A percentile compares a stretch with the other conserved stretches of the same genome.
These are phyloP conservation scores for Cercospora sp. DNA, from an alignment of 2,329 filamentous ascomycete species.

Conservation along the genomic window DNA sequence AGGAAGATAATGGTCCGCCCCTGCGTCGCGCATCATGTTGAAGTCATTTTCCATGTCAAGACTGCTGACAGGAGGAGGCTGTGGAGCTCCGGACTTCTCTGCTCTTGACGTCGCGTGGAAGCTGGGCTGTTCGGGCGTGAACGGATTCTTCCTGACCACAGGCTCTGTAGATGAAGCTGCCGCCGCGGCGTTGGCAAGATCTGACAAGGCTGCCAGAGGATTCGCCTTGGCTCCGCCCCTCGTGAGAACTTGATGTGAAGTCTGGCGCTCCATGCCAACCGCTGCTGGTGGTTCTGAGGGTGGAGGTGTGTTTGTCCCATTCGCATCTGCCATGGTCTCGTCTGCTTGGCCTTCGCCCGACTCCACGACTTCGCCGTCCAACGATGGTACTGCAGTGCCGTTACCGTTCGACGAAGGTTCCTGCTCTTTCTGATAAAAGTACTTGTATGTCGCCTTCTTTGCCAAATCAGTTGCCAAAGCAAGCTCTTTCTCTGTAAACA, in stretches of 20 bases:
- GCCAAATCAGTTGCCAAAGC: slow-evolving; percentile 62
- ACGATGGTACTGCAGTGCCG: slow-evolving; percentile 33
- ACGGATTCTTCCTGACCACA: slow-evolving; percentile 41
- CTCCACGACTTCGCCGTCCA: slow-evolving; percentile 37
- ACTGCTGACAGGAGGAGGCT: slow-evolving; percentile 46
- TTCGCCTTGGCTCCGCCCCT: slow-evolving; percentile 51
- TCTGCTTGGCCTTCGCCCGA: slow-evolving; percentile 31
- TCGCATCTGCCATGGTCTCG: slow-evolving; percentile 30
- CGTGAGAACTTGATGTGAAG: slow-evolving; percentile 58
- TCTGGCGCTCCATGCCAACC: slow-evolving; percentile 61
- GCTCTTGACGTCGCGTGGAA: slow-evolving; percentile 49
- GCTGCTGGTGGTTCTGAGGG: slow-evolving; percentile 33
- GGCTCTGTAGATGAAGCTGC: slow-evolving; percentile 35
- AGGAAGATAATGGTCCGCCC: slow-evolving; percentile 23
- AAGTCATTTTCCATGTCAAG: slow-evolving; percentile 53
- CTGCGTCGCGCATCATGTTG: slow-evolving; percentile 47
- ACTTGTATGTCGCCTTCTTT: slow-evolving; percentile 58
- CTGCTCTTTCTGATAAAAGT: slow-evolving; percentile 54
- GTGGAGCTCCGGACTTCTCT: slow-evolving; percentile 50
- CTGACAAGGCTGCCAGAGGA: slow-evolving; percentile 55
- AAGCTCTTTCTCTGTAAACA: slow-evolving; percentile 69
- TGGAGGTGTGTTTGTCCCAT: slow-evolving; percentile 33
- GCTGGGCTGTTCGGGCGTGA: slow-evolving; percentile 49
- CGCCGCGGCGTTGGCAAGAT: slow-evolving; percentile 52
- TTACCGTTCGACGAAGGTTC: slow-evolving; percentile 31